phyloP scores from a whole-genome alignment of 345 rosid genomes.

The Cochlearia excelsa region DNA sequence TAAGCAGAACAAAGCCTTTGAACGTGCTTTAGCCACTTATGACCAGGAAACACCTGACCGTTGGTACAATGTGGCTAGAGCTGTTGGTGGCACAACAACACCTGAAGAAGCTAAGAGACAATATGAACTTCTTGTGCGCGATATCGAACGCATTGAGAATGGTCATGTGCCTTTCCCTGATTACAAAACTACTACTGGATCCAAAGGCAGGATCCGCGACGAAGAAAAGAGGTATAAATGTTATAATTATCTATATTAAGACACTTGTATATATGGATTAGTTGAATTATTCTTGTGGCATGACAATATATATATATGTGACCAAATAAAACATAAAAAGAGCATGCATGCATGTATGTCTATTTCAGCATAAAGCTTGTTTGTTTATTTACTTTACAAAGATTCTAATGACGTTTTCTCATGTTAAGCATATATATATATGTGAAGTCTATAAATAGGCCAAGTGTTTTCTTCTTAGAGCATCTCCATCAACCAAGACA shows the following conservation, averaged over 20 bases:
- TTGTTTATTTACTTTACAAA: constrained; percentile 28
- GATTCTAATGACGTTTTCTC: constrained; percentile 31
- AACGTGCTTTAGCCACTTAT: constrained; percentile 80
- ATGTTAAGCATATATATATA: constrained; percentile 1
- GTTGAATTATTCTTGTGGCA: constrained; percentile 2
- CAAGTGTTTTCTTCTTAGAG: constrained; percentile 33
- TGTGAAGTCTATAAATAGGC: constrained; percentile 21
- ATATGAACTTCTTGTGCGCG: constrained; percentile 69
- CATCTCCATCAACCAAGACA: too few species aligned
- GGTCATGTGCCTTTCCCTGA: constrained; percentile 83
- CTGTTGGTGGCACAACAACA: constrained; percentile 81
- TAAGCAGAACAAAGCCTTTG: constrained; percentile 92
- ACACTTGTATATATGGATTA: constrained; percentile 19
- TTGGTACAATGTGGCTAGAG: constrained; percentile 89
- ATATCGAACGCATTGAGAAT: constrained; percentile 71
- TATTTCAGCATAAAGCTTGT: constrained; percentile 29
- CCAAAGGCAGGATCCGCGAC: constrained; percentile 35
- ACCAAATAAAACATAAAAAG: constrained; percentile 21
- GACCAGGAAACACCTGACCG: constrained; percentile 98
- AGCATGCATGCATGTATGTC: not conserved
- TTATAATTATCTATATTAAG: not conserved
- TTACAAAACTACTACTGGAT: constrained; percentile 52
- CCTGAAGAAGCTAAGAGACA: constrained; percentile 83
- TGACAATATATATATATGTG: not conserved
- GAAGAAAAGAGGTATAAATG: constrained; percentile 41